Percentiles rank a stretch among this genome's conserved stretches.
Conservation (phyloP, 2,329 filamentous ascomycete genomes). For the Alternaria solani region DNA sequence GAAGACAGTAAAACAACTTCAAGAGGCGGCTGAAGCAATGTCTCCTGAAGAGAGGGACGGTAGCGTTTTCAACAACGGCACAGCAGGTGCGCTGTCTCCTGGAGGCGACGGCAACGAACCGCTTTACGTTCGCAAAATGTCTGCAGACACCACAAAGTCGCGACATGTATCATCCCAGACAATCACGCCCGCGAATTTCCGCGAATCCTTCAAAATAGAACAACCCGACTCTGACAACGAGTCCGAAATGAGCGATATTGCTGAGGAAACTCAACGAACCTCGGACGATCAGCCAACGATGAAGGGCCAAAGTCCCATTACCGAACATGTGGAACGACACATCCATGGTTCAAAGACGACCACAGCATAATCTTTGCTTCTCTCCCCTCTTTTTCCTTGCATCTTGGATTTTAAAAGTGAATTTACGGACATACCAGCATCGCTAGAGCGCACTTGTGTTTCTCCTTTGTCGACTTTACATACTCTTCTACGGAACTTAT, state of each 20-base stretch:
- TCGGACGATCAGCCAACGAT: slow-evolving; percentile 18
- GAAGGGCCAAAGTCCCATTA: slow-evolving; percentile 24
- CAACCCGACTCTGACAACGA: slow-evolving; percentile 33
- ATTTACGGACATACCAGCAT: slow-evolving; percentile 24
- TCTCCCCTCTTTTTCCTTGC: slow-evolving; percentile 14
- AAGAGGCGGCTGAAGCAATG: slow-evolving; percentile 41
- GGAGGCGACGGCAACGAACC: slow-evolving; percentile 31
- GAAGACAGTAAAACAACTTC: slow-evolving; percentile 49
- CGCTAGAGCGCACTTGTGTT: slow-evolving; percentile 20
- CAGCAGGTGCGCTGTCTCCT: slow-evolving; percentile 30
- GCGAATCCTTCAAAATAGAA: slow-evolving; percentile 32
- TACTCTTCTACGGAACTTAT: slow-evolving; percentile 17
- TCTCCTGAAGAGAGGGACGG: slow-evolving; percentile 40
- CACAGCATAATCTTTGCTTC: slow-evolving; percentile 20
- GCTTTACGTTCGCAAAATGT: slow-evolving; percentile 27
- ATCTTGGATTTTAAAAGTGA: slow-evolving; percentile 29
- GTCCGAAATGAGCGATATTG: slow-evolving; percentile 47
- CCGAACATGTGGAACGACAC: slow-evolving; percentile 20
- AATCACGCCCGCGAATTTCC: slow-evolving; percentile 44
- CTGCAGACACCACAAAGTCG: slow-evolving; percentile 43
- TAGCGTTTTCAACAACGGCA: slow-evolving; percentile 36
- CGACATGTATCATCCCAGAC: slow-evolving; percentile 48
- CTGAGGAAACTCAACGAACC: slow-evolving; percentile 35
- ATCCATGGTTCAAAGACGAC: slow-evolving; percentile 20
- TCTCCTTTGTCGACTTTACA: slow-evolving; percentile 15